Base-by-base conservation (phyloP, 2,329 filamentous ascomycete species). In the Colletotrichum orbiculare region DNA sequence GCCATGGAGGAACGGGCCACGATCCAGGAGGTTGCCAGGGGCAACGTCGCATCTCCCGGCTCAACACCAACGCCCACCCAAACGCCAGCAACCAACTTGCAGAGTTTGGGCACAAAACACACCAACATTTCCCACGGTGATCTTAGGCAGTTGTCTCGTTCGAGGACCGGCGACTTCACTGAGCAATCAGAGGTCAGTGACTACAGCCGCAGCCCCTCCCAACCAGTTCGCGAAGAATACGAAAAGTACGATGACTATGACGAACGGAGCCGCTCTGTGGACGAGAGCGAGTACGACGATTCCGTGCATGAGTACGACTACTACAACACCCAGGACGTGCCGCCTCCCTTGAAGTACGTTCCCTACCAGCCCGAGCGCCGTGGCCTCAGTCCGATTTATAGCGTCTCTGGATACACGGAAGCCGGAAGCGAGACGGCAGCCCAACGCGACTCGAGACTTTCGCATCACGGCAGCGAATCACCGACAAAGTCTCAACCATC, bases 331-430 rank as follows among this genome's bases (percentile, higher is more conserved):
- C 88, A 90, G 69, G 86, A 90, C 66, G 88, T 90, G 2, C 87
- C 88, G 2, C 85, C 87, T 3, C 87, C 87, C 13, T 77, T 89
- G 35, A 87, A 86, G 69, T 91, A 91, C 70, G 83, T 89, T n/a
- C 87, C 90, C 1, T 90, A 92, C 68, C 85, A 89, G 70, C 84
- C 88, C 10, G 87, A 91, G 69, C 85, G 87, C 56, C 90, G 92
- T 46, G 90, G 89, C 10, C 79, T 96, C 53, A 97, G 94, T 73
- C 95, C 95, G 0, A 94, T 97, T 65, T 94, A 96, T 70, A 97
- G 94, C 71, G 92, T 97, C 13, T 95, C 93, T 10, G 96, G 94
- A 67, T 95, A 94, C 72, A 90, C 88, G 4, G 89, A 94, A 71
- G 87, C 88, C 50, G 88, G 88, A 57, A 89, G 83, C 71, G 85